Percentiles rank a stretch among this genome's conserved stretches.
phyloP scores from a whole-genome alignment of 2,329 filamentous ascomycete species.

The Colletotrichum destructivum region DNA sequence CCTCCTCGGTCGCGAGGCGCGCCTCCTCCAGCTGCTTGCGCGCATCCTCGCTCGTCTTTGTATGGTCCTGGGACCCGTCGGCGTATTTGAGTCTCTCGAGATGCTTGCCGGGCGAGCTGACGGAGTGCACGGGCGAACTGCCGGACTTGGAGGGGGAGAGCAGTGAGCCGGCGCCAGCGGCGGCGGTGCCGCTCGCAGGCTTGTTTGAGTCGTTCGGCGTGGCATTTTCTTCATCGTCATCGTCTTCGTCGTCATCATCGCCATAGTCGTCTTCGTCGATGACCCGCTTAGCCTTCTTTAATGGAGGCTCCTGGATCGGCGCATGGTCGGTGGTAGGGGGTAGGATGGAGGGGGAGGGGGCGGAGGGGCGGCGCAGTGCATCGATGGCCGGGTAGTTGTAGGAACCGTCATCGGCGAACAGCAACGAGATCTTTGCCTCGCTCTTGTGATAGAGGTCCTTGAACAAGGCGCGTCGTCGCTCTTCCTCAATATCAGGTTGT shows the following conservation, averaged over 20 bases:
- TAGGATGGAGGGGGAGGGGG: slow-evolving; percentile 58
- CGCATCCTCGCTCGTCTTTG: slow-evolving; percentile 86
- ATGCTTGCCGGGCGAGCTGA: slow-evolving; percentile 71
- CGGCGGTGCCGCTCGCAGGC: slow-evolving; percentile 66
- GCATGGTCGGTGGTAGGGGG: slow-evolving; percentile 73
- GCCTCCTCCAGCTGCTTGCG: slow-evolving; percentile 94
- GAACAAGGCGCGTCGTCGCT: slow-evolving; percentile 81
- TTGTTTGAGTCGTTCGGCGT: slow-evolving; percentile 70
- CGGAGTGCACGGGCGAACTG: slow-evolving; percentile 75
- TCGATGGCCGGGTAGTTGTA: slow-evolving; percentile 69
- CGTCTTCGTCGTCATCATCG: slow-evolving; percentile 85
- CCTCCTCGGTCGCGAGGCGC: slow-evolving; percentile 90
- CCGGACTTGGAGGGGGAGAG: slow-evolving; percentile 80
- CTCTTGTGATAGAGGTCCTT: slow-evolving; percentile 82
- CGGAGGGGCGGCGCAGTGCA: slow-evolving; percentile 63
- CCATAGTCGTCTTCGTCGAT: slow-evolving; percentile 91
- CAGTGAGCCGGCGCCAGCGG: slow-evolving; percentile 70
- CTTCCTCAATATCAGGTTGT: slow-evolving; percentile 74
- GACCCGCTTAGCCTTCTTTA: slow-evolving; percentile 82
- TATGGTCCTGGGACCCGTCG: slow-evolving; percentile 64
- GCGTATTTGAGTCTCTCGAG: slow-evolving; percentile 68
- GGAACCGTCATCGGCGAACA: slow-evolving; percentile 76
- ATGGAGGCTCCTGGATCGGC: slow-evolving; percentile 71
- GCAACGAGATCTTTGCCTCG: slow-evolving; percentile 81
- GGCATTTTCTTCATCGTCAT: slow-evolving; percentile 79